Conservation (phyloP, 495 filamentous ascomycete genomes). For the Neurospora sp. region DNA sequence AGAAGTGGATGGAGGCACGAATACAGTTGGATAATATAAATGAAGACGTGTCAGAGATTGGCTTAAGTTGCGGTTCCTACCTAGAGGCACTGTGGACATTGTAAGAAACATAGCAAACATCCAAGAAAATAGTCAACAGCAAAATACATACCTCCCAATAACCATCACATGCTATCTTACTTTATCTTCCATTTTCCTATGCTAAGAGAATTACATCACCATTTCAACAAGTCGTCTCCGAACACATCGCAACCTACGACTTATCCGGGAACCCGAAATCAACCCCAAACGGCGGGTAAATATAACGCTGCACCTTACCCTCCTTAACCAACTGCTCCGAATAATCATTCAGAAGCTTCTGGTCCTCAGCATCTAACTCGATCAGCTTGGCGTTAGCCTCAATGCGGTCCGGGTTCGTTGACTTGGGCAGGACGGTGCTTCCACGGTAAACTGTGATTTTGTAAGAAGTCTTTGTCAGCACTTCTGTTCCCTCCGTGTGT, state of each 20-base stretch:
- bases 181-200: not conserved
- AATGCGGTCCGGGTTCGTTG: slow-evolving; percentile 63
- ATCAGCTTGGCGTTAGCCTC: slow-evolving; percentile 62
- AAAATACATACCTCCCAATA: not conserved
- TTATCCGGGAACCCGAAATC: slow-evolving; percentile 74
- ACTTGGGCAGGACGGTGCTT: slow-evolving; percentile 69
- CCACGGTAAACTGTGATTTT: slow-evolving; percentile 51
- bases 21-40: not conserved
- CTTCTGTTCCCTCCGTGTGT: not conserved
- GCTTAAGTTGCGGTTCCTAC: not conserved
- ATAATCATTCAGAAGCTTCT: slow-evolving; percentile 54
- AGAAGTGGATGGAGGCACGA: not conserved
- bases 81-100: not conserved
- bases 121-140: not conserved
- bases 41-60: not conserved
- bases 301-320: slow-evolving; percentile 57
- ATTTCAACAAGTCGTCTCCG: not conserved
- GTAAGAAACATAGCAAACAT: not conserved
- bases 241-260: slow-evolving; percentile 13
- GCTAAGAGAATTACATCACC: not conserved
- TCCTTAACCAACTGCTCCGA: slow-evolving; percentile 46
- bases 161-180: not conserved
- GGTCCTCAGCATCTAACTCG: slow-evolving; percentile 54
- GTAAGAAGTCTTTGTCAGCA: not conserved
- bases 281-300: slow-evolving; percentile 70